Percentiles rank a stretch among this genome's conserved stretches.
phyloP scores from a whole-genome alignment of 805 yeast species.

The Zygosaccharomyces bailii region DNA sequence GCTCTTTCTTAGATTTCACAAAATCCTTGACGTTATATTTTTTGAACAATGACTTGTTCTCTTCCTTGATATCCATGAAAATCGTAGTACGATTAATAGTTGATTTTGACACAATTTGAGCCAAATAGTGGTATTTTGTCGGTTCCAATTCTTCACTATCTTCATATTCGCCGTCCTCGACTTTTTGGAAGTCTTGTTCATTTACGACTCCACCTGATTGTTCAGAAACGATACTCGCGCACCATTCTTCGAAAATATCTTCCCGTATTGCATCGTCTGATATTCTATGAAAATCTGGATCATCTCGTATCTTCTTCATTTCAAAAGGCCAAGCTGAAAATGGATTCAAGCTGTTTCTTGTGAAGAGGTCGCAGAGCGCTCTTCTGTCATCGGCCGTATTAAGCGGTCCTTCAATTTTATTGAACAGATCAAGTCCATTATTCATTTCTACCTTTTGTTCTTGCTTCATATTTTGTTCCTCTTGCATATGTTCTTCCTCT shows the following conservation, averaged over 20 bases:
- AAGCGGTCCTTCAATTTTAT: conserved; percentile 11
- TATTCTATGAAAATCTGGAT: conserved; percentile 40
- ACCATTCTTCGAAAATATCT: conserved; percentile 48
- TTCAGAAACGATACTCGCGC: conserved; percentile 14
- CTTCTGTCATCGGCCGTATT: conserved; percentile 3
- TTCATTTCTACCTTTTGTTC: conserved; percentile 16
- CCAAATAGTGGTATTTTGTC: conserved; percentile 31
- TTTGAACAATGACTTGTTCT: conserved; percentile 26
- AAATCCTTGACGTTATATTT: conserved; percentile 24
- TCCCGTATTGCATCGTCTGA: conserved; percentile 37
- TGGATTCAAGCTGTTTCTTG: conserved; percentile 39
- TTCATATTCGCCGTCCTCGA: conserved; percentile 11
- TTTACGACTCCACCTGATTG: conserved; percentile 22
- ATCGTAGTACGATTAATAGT: conserved; percentile 23
- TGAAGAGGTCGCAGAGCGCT: conserved; percentile 38
- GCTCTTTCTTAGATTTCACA: conserved; percentile 23
- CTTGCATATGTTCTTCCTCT: conserved; percentile 3
- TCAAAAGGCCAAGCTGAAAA: conserved; percentile 49
- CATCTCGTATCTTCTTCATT: conserved; percentile 39
- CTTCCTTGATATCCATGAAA: conserved; percentile 26
- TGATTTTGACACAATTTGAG: conserved; percentile 32
- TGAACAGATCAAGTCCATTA: conserved; percentile 21
- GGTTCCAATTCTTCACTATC: conserved; percentile 26
- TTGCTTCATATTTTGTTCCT: conserved; percentile 14
- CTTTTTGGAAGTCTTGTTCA: conserved; percentile 1